Evolutionary conservation across 805 yeast species (phyloP), one percentile per base, ranked within the genome.

Genomic region (Ogataea nonfermentans): DNA sequence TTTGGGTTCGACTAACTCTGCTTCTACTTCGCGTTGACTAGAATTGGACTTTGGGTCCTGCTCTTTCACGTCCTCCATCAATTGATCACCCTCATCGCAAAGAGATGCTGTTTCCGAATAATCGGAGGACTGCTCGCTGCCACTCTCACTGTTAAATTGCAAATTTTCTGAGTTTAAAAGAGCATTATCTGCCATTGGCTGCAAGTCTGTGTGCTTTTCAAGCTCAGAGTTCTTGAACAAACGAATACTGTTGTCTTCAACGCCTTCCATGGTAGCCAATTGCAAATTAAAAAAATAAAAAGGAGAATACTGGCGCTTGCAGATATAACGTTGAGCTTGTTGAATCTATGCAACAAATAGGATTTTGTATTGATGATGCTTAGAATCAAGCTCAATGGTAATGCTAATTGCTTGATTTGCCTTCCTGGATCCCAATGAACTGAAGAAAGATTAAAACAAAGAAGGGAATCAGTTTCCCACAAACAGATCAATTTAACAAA

Each of bases 111-210:
- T 31, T n/a, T 48, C 51, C 7, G 51, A 48, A 24, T 37, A 46
- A 13, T 50, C 55, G 2, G 55, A 47, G 2, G 49, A 44, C 28
- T 48, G 52, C 17, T 48, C 51, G 35, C 44, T 40, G 10, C 42
- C 46, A 25, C 43, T 36, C 13, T 46, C 51, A n/a, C 48, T 43
- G 25, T 33, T 37, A 32, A 45, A 45, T 4, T 40, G 36, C 23
- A 47, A 31, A 20, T 46, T 47, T 9, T 33, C 37, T 6, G 42
- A 29, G 13, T 28, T 39, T n/a, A 50, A 14, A 12, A 50, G 35
- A n/a, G 47, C 32, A 12, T 33, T 35, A 9, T 43, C 49, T 4
- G 39, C 44, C 44, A 43, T 35, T n/a, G 42, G 37, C 4, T 37
- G 36, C 30, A 49, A 32, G 3, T 43, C 51, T 5, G 42, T 32